Conservation (phyloP, 1,284 basidiomycete species). For the Cryptococcus jaspeensis region DNA sequence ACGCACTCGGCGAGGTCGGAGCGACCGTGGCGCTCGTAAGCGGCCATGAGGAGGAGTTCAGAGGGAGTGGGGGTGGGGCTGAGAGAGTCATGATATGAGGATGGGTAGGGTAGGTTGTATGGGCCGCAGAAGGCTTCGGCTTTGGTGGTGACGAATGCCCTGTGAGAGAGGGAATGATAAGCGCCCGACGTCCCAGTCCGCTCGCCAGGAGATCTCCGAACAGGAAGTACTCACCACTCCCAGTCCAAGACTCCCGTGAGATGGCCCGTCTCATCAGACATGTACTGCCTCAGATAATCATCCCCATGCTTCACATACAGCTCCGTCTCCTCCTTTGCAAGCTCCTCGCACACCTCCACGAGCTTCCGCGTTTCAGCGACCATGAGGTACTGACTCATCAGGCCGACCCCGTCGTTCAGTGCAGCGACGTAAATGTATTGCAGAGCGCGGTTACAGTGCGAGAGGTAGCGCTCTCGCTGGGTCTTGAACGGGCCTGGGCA, state of each 20-base stretch:
- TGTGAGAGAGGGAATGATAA: too few relatives aligned
- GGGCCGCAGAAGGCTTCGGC: too few relatives aligned
- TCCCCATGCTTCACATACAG: too few relatives aligned
- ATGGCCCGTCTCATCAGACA: too few relatives aligned
- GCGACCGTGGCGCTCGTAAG: constrained; percentile 2
- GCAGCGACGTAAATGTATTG: not conserved
- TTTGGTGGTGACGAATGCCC: constrained; percentile 7
- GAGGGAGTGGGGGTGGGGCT: not conserved
- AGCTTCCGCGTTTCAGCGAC: constrained; percentile 1
- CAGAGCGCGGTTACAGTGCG: constrained; percentile 5
- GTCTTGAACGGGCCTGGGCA: constrained; percentile 14
- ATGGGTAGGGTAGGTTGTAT: not conserved
- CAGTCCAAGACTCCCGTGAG: too few relatives aligned
- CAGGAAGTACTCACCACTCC: constrained; percentile 24
- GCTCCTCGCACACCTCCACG: not conserved
- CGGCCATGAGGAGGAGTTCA: constrained; percentile 7
- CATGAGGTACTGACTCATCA: not conserved
- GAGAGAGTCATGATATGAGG: not conserved
- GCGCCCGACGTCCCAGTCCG: too few relatives aligned
- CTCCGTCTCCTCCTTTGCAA: constrained; percentile 6
- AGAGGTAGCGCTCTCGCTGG: constrained; percentile 11
- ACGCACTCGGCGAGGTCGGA: constrained; percentile 18
- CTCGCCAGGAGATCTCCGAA: constrained; percentile 14
- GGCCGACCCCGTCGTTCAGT: not conserved
- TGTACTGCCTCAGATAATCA: constrained; percentile 6